phyloP scores from a whole-genome alignment of 495 filamentous ascomycete species.

The Trypethelium eluteriae region DNA sequence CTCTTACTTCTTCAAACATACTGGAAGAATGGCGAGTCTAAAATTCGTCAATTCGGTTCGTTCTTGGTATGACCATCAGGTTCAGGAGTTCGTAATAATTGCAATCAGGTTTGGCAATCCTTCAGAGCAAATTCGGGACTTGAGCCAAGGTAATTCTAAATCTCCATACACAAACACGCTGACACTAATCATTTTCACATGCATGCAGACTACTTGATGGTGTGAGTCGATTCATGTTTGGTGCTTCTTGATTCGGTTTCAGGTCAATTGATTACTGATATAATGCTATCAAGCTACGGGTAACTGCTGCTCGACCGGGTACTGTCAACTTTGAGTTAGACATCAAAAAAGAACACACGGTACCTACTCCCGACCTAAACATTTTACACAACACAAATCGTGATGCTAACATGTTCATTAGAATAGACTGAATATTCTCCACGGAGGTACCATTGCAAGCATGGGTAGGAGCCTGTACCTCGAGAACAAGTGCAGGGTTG shows the following conservation, averaged over 20 bases:
- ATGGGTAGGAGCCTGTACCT: constrained; percentile 50
- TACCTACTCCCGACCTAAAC: constrained; percentile 30
- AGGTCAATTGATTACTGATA: too few species aligned
- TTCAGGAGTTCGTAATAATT: background rate
- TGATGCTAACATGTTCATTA: constrained; percentile 28
- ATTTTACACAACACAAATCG: too few species aligned
- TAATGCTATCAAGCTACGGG: constrained; percentile 50
- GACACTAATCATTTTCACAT: background rate
- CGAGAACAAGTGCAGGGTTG: background rate
- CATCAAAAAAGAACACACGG: constrained; percentile 82
- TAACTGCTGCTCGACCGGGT: constrained; percentile 69
- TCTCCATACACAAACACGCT: background rate
- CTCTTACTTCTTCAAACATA: background rate
- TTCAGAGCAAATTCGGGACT: constrained; percentile 77
- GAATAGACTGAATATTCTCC: constrained; percentile 85
- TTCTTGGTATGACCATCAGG: constrained; percentile 5
- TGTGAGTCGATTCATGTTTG: constrained; percentile 17
- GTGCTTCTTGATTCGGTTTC: too few species aligned
- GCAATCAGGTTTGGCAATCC: constrained; percentile 63
- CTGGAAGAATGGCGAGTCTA: constrained; percentile 45
- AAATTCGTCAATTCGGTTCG: constrained; percentile 57
- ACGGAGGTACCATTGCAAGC: constrained; percentile 90
- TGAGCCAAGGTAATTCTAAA: constrained; percentile 62
- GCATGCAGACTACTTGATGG: constrained; percentile 32
- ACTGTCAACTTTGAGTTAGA: constrained; percentile 80